Percentiles rank a stretch among this genome's conserved stretches.
Evolutionary conservation across 192 early-diverging fungal genomes (phyloP).

Genomic region (Backusella luteola): DNA sequence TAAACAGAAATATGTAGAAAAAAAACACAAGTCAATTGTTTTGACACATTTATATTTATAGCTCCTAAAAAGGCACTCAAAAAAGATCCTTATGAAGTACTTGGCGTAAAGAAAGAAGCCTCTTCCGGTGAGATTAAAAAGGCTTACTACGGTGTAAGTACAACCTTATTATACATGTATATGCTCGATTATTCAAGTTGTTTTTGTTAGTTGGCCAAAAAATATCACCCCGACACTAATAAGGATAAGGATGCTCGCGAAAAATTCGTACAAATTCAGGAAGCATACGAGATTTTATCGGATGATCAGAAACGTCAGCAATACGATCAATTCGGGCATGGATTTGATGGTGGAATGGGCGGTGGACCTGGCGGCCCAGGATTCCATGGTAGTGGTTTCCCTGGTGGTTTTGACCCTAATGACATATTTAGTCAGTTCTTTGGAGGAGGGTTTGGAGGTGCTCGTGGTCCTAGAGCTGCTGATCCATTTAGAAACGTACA

Average conservation of each 20-base stretch:
- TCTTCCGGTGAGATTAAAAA: conserved; percentile 91
- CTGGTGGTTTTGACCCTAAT: conserved; percentile 58
- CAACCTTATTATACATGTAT: background rate
- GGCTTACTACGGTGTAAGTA: conserved; percentile 87
- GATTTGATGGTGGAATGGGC: conserved; percentile 17
- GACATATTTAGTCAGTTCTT: conserved; percentile 35
- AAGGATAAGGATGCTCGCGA: conserved; percentile 90
- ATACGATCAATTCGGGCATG: conserved; percentile 89
- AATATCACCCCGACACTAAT: conserved; percentile 98
- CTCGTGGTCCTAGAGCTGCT: conserved; percentile 38
- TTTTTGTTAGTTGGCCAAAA: conserved; percentile 75
- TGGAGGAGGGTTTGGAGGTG: conserved; percentile 43
- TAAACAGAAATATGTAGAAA: background rate
- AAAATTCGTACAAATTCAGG: conserved; percentile 96
- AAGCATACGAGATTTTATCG: conserved; percentile 94
- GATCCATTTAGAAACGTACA: conserved; percentile 23
- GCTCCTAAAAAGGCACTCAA: conserved; percentile 36
- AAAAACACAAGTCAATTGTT: background rate
- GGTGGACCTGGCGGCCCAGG: conserved; percentile 45
- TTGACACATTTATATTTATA: background rate
- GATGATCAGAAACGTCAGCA: conserved; percentile 89
- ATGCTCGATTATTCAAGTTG: background rate
- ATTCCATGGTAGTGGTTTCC: conserved; percentile 52
- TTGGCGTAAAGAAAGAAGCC: conserved; percentile 80
- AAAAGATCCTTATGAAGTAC: conserved; percentile 81